A percentile compares a stretch with the other conserved stretches of the same genome.
phyloP scores from a whole-genome alignment of 2,329 filamentous ascomycete genomes.

The Botrytis fragariae region DNA sequence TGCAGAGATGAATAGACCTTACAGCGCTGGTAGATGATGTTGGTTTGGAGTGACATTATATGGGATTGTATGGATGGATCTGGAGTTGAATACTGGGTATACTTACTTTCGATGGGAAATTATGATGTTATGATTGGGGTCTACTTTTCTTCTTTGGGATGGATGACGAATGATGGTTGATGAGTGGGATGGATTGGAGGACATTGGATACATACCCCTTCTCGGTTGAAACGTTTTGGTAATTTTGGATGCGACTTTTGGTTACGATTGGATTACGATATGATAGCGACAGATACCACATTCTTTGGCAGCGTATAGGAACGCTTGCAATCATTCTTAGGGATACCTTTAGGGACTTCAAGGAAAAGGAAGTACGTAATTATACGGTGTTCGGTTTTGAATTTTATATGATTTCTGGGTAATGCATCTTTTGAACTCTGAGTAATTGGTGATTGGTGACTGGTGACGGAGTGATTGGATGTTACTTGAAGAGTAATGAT shows the following conservation, averaged over 20 bases:
- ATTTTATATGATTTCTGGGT: neutral
- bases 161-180: neutral
- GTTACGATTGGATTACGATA: neutral
- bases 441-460: neutral
- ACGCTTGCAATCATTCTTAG: neutral
- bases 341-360: neutral
- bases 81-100: neutral
- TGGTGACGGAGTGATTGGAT: neutral
- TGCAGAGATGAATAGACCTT: constrained; percentile 92
- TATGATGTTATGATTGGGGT: neutral
- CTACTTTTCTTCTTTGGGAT: neutral
- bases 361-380: neutral
- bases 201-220: neutral
- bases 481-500: neutral
- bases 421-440: neutral
- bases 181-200: neutral
- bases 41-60: neutral
- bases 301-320: constrained; percentile 5
- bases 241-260: neutral
- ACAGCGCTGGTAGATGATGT: constrained; percentile 57
- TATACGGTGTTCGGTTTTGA: neutral
- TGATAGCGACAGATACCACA: constrained; percentile 16
- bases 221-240: neutral
- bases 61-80: constrained; percentile 2
- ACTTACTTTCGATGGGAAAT: neutral